A percentile compares a stretch with the other conserved stretches of the same genome.
These are phyloP conservation scores for Hyphopichia burtonii DNA, from an alignment of 1,139 yeast genomes.

Conservation along the genomic window DNA sequence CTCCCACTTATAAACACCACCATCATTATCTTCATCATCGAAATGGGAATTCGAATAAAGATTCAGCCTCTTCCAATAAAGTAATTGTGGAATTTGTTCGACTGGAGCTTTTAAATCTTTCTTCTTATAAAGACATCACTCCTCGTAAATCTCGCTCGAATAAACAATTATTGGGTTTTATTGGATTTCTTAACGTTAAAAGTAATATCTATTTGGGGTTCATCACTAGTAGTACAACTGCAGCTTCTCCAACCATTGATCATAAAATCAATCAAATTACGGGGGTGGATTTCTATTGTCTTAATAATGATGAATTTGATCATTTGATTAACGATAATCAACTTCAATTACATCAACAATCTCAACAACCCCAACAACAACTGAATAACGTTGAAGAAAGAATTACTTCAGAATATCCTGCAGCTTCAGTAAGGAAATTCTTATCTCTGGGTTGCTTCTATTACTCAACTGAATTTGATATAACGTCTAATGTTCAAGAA, in stretches of 20 bases:
- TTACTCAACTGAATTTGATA: constrained; percentile 64
- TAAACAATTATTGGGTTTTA: constrained; percentile 49
- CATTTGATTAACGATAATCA: constrained; percentile 23
- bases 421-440: constrained; percentile 55
- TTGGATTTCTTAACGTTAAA: constrained; percentile 60
- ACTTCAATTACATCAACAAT: constrained; percentile 8
- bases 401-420: constrained; percentile 51
- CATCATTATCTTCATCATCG: constrained; percentile 31
- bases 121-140: constrained; percentile 42
- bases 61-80: constrained; percentile 18
- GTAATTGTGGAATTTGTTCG: constrained; percentile 53
- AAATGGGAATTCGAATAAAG: constrained; percentile 13
- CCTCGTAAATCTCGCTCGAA: constrained; percentile 22
- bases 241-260: constrained; percentile 58
- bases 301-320: constrained; percentile 58
- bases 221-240: constrained; percentile 52
- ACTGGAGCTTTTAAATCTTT: constrained; percentile 34
- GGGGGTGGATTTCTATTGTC: constrained; percentile 62
- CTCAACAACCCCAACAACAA: constrained; percentile 11
- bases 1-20: constrained; percentile 27
- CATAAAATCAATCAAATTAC: constrained; percentile 54
- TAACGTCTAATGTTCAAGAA: constrained; percentile 61
- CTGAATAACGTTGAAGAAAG: constrained; percentile 23
- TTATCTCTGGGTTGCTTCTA: constrained; percentile 65
- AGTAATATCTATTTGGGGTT: constrained; percentile 57